These are phyloP conservation scores for Dioszegia crocea DNA, from an alignment of 768 basidiomycete species.

Conservation along the genomic window DNA sequence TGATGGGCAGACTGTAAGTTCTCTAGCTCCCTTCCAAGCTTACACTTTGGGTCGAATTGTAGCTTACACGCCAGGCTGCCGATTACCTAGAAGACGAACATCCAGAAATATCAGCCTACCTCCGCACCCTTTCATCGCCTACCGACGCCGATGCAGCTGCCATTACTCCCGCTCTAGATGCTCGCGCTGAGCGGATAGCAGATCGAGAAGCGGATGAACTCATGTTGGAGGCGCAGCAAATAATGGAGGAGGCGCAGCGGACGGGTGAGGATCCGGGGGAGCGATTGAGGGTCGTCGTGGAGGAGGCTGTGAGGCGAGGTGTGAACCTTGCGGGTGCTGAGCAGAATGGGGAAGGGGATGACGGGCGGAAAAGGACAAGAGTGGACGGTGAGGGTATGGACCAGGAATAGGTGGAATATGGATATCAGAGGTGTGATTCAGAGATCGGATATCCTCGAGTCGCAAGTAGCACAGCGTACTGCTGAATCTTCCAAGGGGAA, in stretches of 20 bases:
- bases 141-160: neutral
- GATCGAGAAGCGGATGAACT: constrained; percentile 66
- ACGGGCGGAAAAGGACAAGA: constrained; percentile 60
- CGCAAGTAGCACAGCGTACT: no score
- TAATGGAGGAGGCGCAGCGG: constrained; percentile 61
- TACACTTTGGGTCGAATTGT: neutral
- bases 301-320: constrained; percentile 64
- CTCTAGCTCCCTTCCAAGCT: neutral
- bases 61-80: constrained; percentile 31
- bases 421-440: no score
- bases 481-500: no score
- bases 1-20: constrained; percentile 70
- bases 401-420: neutral
- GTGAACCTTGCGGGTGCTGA: constrained; percentile 2
- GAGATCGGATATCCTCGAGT: no score
- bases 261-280: constrained; percentile 64
- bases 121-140: constrained; percentile 18
- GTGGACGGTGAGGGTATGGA: neutral
- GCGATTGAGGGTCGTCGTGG: constrained; percentile 61
- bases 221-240: constrained; percentile 63
- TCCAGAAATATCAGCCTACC: constrained; percentile 40
- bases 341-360: constrained; percentile 14
- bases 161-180: constrained; percentile 55
- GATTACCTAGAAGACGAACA: constrained; percentile 43
- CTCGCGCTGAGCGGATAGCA: constrained; percentile 65